Evolutionary conservation across 352 stramenopile species (phyloP), one percentile per base, ranked within the genome.

Genomic region (Pythium volutum): DNA sequence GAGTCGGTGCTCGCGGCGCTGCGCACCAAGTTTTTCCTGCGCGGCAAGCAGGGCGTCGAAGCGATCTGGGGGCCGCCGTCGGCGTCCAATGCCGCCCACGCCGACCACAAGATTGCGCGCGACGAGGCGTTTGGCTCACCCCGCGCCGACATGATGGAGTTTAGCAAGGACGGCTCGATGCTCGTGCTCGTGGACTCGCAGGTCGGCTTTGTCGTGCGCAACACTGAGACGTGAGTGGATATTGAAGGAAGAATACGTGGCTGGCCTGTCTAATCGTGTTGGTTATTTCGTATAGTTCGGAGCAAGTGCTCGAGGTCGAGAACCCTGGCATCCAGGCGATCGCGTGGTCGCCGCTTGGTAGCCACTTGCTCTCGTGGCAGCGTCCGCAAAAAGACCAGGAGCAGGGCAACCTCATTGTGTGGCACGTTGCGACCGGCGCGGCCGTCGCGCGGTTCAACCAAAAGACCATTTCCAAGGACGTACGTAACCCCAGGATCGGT

Each of bases 351-450:
- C 87, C 88, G 16, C 74, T 93, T 2, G 82, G 79, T 36, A 91
- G 75, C 55, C 83, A 95, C 42, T 61, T 97, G 62, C 72, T 97
- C 42, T 93, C 88, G 63, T 97, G 88, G 88, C 82, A 97, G 73
- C 87, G 87, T 0, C 84, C 84, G 9, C 71, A 87, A 56, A 92
- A 93, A 66, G 83, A 91, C 36, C 73, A 73, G 34, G 70, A 81
- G 33, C 48, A 52, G 31, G 84, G 85, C 50, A 97, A 97, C 60
- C 68, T 97, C 27, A 83, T 94, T 33, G 80, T 97, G 4, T 97
- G 88, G 88, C 69, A 92, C 41, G 70, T 73, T 2, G 45, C 68
- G 4, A 77, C 74, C 0, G 88, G 88, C 46, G 67, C 74, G 15
- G 75, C 83, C 26, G 66, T 92, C 38, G 71, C 75, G 10, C 81